A percentile compares a stretch with the other conserved stretches of the same genome.
These are phyloP conservation scores for Scleroderma bovista DNA, from an alignment of 768 basidiomycete genomes.

Conservation along the genomic window DNA sequence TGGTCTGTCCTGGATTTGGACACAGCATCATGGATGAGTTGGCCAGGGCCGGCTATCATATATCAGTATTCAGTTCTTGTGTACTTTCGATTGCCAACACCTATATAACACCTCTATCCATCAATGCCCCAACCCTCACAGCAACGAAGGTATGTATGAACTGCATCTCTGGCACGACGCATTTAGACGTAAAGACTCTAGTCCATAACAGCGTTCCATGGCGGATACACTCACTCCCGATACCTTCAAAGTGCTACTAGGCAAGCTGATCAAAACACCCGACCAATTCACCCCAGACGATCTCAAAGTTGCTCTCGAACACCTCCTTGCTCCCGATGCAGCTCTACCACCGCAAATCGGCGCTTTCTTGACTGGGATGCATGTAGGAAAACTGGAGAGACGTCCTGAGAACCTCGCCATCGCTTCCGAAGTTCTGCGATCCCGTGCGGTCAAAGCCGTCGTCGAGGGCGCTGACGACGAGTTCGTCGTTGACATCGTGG, in stretches of 20 bases:
- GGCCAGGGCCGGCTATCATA: too few species aligned
- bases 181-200: too few species aligned
- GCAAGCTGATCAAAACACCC: conserved; percentile 74
- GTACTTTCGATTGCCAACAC: too few species aligned
- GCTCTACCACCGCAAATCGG: conserved; percentile 75
- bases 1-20: too few species aligned
- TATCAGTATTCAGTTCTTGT: too few species aligned
- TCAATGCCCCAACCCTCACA: too few species aligned
- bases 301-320: conserved; percentile 65
- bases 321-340: conserved; percentile 62
- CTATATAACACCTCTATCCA: too few species aligned
- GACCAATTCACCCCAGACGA: conserved; percentile 78
- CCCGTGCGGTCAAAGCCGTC: conserved; percentile 58
- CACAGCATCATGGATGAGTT: too few species aligned
- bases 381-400: conserved; percentile 72
- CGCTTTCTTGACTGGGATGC: conserved; percentile 83
- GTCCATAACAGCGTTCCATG: too few species aligned
- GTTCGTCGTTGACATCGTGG: conserved; percentile 52
- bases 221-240: conserved; percentile 33
- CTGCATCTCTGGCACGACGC: too few species aligned
- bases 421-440: conserved; percentile 68
- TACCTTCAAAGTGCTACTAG: conserved; percentile 72
- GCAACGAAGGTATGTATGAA: too few species aligned
- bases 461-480: conserved; percentile 58
- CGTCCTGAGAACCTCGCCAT: conserved; percentile 73